These are phyloP conservation scores for Vaucheria bursata DNA, from an alignment of 352 stramenopile species.

Conservation along the genomic window DNA sequence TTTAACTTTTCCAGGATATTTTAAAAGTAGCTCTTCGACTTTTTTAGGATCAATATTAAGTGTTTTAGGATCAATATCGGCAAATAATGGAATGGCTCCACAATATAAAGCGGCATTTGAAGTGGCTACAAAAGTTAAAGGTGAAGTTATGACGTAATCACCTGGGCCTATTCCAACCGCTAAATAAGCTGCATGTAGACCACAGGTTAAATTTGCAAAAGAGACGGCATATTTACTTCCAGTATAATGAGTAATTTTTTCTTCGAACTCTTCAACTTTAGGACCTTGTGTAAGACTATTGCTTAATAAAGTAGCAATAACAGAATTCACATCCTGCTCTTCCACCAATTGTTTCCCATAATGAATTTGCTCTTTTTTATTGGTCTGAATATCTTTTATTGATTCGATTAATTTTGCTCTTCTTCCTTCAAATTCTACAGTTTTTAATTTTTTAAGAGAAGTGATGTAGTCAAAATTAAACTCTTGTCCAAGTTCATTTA, in stretches of 20 bases:
- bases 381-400: too few relatives aligned
- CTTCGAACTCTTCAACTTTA: background rate
- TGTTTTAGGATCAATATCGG: background rate
- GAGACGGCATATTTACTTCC: background rate
- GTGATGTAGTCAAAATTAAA: too few relatives aligned
- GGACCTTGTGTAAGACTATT: background rate
- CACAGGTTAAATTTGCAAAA: background rate
- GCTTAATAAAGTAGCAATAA: background rate
- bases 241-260: background rate
- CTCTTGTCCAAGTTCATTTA: too few relatives aligned
- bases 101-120: background rate
- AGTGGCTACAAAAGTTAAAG: background rate
- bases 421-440: too few relatives aligned
- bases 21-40: too few relatives aligned
- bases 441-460: too few relatives aligned
- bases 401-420: too few relatives aligned
- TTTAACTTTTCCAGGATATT: too few relatives aligned
- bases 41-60: slow-evolving; percentile 4
- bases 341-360: background rate
- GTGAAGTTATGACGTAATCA: background rate
- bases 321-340: background rate
- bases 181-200: background rate
- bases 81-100: background rate
- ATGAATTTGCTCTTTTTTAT: too few relatives aligned
- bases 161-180: background rate